Evolutionary conservation across 352 stramenopile genomes (phyloP).

Genomic region (Pythium pyrilobum): DNA sequence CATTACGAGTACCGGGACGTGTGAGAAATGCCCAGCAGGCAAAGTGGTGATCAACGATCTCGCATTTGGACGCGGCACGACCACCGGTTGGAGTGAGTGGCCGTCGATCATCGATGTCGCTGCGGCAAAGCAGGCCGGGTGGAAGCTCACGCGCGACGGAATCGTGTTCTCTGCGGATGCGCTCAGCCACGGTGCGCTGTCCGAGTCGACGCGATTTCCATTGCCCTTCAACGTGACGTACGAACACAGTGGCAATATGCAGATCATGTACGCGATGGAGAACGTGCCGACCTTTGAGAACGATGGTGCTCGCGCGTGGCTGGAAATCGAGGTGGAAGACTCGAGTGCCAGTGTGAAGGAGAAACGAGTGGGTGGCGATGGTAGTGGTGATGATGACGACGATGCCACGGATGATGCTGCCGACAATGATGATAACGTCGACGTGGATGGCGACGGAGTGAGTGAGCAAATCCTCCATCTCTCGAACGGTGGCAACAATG

Average conservation of each 20-base stretch:
- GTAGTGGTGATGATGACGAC: conserved; percentile 19
- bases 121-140: conserved; percentile 34
- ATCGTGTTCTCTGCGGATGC: conserved; percentile 29
- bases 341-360: background rate
- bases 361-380: conserved; percentile 5
- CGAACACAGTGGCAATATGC: conserved; percentile 42
- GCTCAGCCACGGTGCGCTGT: background rate
- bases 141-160: conserved; percentile 64
- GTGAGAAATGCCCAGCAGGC: conserved; percentile 26
- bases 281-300: conserved; percentile 59
- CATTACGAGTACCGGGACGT: background rate
- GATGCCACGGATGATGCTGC: conserved; percentile 1
- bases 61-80: conserved; percentile 42
- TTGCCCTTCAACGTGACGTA: conserved; percentile 55
- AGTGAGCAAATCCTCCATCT: conserved; percentile 41
- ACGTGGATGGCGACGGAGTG: conserved; percentile 24
- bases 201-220: conserved; percentile 30
- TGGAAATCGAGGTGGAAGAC: conserved; percentile 56
- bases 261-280: conserved; percentile 61
- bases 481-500: conserved; percentile 58
- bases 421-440: conserved; percentile 13
- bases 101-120: conserved; percentile 44
- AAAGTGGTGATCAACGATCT: conserved; percentile 52
- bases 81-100: conserved; percentile 53
- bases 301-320: conserved; percentile 56